Evolutionary conservation across 1,139 yeast genomes (phyloP), one percentile per base, ranked within the genome.

Genomic region (Geotrichum australiense): DNA sequence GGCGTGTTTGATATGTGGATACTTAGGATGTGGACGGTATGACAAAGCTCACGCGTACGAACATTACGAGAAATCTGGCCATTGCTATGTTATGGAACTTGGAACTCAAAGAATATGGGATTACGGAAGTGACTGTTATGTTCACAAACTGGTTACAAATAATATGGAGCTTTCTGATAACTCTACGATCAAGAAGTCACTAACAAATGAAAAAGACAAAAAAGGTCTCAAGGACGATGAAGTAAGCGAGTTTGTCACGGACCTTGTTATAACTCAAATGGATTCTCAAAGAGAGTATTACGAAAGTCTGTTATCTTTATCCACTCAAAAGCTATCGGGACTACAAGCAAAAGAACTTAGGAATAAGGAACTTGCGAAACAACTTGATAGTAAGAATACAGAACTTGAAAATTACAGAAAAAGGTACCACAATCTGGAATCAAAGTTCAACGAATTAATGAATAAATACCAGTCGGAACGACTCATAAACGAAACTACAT

Each of bases 31-130:
- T 64, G 94, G 95, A 11, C 65, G 97, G 50, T 89, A 89, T 58
- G 84, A 86, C 41, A 77, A 80, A 38, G 89, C 84, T 42, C 97
- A 89, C 64, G 94, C 96, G 0, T 74, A 84, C 37, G 76, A 80
- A 50, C 97, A 89, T 61, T 87, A 77, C 59, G 74, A 78, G 15
- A 68, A 68, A 12, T 80, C 94, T 0, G 81, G 84, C 2, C 97
- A 89, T 61, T 84, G 95, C 56, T 89, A 85, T 64, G 84, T 96
- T 0, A 86, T 89, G 96, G 96, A 87, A 57, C 68, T 83, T 35
- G 66, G 70, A 14, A 76, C 94, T 0, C 93, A 89, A 47, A 67
- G 97, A 38, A 95, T 89, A 2, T 89, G 97, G 97, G 96, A 89
- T 59, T 89, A 89, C 59, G 89, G 91, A 0, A 91, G 91, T 1